Conservation (phyloP, 768 basidiomycete genomes). For the Scleroderma bovista region DNA sequence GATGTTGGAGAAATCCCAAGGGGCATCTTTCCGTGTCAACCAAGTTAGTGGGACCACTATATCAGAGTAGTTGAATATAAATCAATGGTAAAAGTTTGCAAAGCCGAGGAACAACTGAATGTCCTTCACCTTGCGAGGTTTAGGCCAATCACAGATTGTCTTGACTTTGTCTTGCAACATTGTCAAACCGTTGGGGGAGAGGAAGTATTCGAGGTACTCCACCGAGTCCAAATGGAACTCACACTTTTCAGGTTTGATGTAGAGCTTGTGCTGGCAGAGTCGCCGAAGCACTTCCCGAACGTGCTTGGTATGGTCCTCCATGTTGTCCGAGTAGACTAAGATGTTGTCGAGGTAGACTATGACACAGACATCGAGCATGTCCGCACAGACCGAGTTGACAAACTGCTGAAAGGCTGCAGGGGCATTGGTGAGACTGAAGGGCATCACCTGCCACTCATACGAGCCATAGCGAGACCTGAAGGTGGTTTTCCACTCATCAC, state of each 20-base stretch:
- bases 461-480: constrained; percentile 33
- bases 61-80: constrained; percentile 36
- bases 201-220: constrained; percentile 31
- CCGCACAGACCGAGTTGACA: not conserved
- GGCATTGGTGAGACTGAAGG: constrained; percentile 34
- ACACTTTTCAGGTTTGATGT: constrained; percentile 13
- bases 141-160: constrained; percentile 26
- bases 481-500: constrained; percentile 1
- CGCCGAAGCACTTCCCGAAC: constrained; percentile 17
- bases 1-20: too few relatives aligned
- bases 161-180: constrained; percentile 37
- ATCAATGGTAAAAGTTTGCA: constrained; percentile 39
- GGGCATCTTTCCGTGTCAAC: too few relatives aligned
- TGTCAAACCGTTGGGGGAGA: constrained; percentile 20
- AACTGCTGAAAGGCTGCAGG: constrained; percentile 24
- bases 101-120: constrained; percentile 41
- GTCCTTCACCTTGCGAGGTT: constrained; percentile 19
- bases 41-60: too few relatives aligned
- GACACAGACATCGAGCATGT: constrained; percentile 23
- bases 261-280: constrained; percentile 19
- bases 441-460: constrained; percentile 32
- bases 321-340: constrained; percentile 19
- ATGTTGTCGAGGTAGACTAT: constrained; percentile 25
- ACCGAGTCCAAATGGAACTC: constrained; percentile 14
- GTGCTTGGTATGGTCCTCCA: constrained; percentile 1